phyloP scores from a whole-genome alignment of 208 protist species.

The Trypanosoma grayi region DNA sequence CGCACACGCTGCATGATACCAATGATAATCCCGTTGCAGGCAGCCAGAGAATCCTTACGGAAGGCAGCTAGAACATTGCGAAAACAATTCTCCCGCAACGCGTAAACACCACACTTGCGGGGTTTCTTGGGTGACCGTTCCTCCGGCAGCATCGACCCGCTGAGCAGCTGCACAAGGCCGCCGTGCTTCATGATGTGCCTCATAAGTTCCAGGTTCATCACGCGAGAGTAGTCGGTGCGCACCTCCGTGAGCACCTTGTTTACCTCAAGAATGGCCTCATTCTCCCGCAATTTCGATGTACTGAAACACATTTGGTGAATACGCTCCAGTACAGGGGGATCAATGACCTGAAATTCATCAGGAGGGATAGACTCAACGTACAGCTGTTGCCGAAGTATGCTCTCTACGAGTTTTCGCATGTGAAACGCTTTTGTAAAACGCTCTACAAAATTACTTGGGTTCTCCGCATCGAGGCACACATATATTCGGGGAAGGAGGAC shows the following conservation, averaged over 20 bases:
- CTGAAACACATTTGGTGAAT: slow-evolving; percentile 68
- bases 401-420: slow-evolving; percentile 68
- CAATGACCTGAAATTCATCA: slow-evolving; percentile 85
- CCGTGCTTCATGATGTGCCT: slow-evolving; percentile 53
- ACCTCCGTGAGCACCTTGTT: slow-evolving; percentile 74
- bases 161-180: slow-evolving; percentile 44
- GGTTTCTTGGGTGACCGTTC: slow-evolving; percentile 7
- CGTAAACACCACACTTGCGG: slow-evolving; percentile 50
- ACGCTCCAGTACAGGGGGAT: slow-evolving; percentile 54
- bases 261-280: slow-evolving; percentile 72
- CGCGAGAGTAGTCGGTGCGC: slow-evolving; percentile 80
- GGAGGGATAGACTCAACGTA: slow-evolving; percentile 94
- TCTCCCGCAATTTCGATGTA: slow-evolving; percentile 68
- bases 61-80: slow-evolving; percentile 46
- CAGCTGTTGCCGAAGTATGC: slow-evolving; percentile 79
- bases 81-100: slow-evolving; percentile 42
- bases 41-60: slow-evolving; percentile 54
- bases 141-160: slow-evolving; percentile 30
- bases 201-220: slow-evolving; percentile 88
- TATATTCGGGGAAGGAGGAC: slow-evolving; percentile 71
- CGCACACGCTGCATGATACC: slow-evolving; percentile 66
- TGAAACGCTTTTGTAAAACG: slow-evolving; percentile 85
- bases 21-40: slow-evolving; percentile 38
- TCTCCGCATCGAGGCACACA: slow-evolving; percentile 92
- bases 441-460: slow-evolving; percentile 86